Evolutionary conservation across 495 filamentous ascomycete genomes (phyloP).

Genomic region (Xylaria telfairii): DNA sequence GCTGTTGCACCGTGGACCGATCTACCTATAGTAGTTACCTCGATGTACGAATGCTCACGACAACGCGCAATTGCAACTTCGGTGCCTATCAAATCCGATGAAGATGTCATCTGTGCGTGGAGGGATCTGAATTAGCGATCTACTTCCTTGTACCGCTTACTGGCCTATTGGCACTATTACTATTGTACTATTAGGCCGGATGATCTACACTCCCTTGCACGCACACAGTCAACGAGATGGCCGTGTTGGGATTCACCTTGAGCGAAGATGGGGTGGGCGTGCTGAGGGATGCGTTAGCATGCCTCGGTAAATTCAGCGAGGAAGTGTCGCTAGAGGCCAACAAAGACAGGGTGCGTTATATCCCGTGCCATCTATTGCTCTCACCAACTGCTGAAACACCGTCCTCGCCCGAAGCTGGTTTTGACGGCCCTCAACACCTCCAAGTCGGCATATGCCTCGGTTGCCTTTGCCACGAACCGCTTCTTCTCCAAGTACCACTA

Average conservation of each 20-base stretch:
- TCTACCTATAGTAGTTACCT: no score
- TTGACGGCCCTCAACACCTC: constrained; percentile 88
- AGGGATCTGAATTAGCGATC: not conserved
- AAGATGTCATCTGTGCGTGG: not conserved
- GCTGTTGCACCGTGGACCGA: no score
- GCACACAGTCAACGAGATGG: constrained; percentile 53
- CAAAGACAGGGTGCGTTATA: constrained; percentile 65
- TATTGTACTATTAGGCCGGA: not conserved
- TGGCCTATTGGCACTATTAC: not conserved
- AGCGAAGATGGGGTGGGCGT: constrained; percentile 73
- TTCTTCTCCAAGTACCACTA: constrained; percentile 86
- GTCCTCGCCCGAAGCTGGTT: constrained; percentile 63
- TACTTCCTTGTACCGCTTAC: not conserved
- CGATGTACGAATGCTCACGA: not conserved
- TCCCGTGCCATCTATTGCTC: not conserved
- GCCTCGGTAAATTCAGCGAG: constrained; percentile 92
- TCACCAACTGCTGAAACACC: constrained; percentile 14
- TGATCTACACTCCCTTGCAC: not conserved
- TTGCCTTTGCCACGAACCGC: constrained; percentile 70
- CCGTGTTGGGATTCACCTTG: constrained; percentile 78
- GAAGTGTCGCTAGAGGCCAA: constrained; percentile 85
- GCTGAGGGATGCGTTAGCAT: constrained; percentile 83
- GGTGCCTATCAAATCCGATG: not conserved
- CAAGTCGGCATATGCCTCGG: constrained; percentile 89
- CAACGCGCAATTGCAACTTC: not conserved